These are phyloP conservation scores for Fusarium praegraminearum DNA, from an alignment of 2,329 filamentous ascomycete species.

Conservation along the genomic window DNA sequence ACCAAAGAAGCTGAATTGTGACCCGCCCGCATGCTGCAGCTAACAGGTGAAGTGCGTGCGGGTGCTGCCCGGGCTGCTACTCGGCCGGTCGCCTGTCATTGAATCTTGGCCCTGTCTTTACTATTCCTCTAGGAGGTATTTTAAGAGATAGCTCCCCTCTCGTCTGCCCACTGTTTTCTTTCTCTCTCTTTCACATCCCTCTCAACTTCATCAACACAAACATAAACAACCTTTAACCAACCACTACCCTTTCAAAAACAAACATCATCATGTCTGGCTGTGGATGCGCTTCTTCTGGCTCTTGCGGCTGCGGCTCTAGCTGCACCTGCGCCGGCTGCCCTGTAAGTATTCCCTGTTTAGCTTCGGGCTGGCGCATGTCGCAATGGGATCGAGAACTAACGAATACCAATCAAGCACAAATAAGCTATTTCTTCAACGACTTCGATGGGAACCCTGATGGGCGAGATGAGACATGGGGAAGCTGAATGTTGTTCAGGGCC, in stretches of 20 bases:
- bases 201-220: conserved; percentile 12
- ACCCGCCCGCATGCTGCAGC: conserved; percentile 16
- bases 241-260: conserved; percentile 4
- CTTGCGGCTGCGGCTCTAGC: conserved; percentile 57
- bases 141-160: conserved; percentile 36
- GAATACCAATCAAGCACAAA: conserved; percentile 48
- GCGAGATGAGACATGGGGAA: conserved; percentile 14
- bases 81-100: conserved; percentile 1
- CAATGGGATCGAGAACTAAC: conserved; percentile 25
- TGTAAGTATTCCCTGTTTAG: conserved; percentile 50
- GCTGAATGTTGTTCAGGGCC: conserved; percentile 1
- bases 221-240: conserved; percentile 23
- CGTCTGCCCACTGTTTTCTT: conserved; percentile 18
- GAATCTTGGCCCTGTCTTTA: conserved; percentile 9
- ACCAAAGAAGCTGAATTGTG: conserved; percentile 14
- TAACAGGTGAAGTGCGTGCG: neutral
- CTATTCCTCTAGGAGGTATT: conserved; percentile 4
- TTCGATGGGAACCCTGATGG: conserved; percentile 46
- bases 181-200: conserved; percentile 19
- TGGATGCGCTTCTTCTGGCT: conserved; percentile 57
- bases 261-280: conserved; percentile 57
- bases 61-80: neutral
- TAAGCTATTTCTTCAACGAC: conserved; percentile 33
- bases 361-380: conserved; percentile 20
- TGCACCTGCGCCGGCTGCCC: conserved; percentile 60